A percentile compares a stretch with the other conserved stretches of the same genome.
These are phyloP conservation scores for Hordeum marinum DNA, from an alignment of 176 grass and related monocot species.

Conservation along the genomic window DNA sequence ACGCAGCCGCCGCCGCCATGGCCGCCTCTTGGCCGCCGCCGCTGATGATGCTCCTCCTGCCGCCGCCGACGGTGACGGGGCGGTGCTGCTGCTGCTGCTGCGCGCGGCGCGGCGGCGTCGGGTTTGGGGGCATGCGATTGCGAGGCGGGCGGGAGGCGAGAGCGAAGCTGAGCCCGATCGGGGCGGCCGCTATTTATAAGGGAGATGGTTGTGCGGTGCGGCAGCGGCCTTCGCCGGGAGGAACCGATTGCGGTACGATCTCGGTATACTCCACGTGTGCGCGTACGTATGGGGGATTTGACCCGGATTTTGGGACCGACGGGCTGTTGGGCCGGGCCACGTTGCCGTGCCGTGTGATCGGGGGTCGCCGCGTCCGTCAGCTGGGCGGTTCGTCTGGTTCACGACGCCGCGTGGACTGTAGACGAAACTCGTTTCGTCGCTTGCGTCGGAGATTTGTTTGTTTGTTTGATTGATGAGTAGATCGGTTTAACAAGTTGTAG, in stretches of 20 bases:
- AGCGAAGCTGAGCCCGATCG: neutral
- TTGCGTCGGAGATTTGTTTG: neutral
- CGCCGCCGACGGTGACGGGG: neutral
- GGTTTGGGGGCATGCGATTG: constrained; percentile 12
- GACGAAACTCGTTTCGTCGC: neutral
- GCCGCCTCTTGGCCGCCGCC: neutral
- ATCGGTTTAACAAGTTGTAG: no score
- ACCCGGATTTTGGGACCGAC: neutral
- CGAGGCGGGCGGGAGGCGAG: neutral
- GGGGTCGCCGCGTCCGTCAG: neutral
- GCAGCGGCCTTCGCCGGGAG: constrained; percentile 24
- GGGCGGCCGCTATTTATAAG: constrained; percentile 39
- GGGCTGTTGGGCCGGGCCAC: neutral
- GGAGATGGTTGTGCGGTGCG: neutral
- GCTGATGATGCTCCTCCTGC: neutral
- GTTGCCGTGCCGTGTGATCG: neutral
- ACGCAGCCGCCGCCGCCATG: constrained; percentile 17
- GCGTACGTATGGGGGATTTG: neutral
- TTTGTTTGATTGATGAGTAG: neutral
- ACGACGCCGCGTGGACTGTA: neutral
- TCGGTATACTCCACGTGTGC: neutral
- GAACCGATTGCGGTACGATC: neutral
- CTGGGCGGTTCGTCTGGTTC: neutral
- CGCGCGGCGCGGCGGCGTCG: neutral
- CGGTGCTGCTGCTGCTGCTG: neutral